These are phyloP conservation scores for Leptographium radiaticola DNA, from an alignment of 2,329 filamentous ascomycete genomes.

Conservation along the genomic window DNA sequence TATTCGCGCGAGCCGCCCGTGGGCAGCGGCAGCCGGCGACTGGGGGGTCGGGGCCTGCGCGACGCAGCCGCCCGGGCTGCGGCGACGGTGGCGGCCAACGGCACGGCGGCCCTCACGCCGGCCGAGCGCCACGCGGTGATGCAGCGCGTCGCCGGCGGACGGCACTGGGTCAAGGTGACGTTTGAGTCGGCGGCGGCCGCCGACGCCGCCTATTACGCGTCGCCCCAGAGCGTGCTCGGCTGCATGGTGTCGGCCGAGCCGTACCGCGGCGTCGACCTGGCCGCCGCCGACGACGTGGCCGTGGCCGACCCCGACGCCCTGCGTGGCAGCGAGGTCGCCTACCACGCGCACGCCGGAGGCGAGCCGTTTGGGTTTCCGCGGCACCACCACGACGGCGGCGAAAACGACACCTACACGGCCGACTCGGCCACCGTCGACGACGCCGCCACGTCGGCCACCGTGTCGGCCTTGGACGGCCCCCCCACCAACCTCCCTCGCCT, in stretches of 20 bases:
- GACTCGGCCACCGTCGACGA: slow-evolving; percentile 18
- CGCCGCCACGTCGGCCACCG: neutral
- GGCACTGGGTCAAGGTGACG: slow-evolving; percentile 85
- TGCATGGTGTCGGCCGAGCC: slow-evolving; percentile 58
- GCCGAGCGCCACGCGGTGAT: slow-evolving; percentile 62
- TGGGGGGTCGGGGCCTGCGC: slow-evolving; percentile 50
- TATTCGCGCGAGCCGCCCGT: slow-evolving; percentile 76
- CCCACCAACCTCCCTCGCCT: no score
- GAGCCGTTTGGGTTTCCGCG: slow-evolving; percentile 18
- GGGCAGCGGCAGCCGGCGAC: slow-evolving; percentile 26
- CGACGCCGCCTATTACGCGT: slow-evolving; percentile 54
- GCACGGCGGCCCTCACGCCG: slow-evolving; percentile 49
- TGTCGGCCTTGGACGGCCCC: no score
- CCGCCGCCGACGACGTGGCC: slow-evolving; percentile 50
- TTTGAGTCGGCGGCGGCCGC: slow-evolving; percentile 64
- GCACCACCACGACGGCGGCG: slow-evolving; percentile 20
- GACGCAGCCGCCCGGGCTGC: slow-evolving; percentile 51
- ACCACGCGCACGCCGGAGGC: slow-evolving; percentile 18
- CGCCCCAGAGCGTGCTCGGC: slow-evolving; percentile 59
- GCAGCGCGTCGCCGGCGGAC: slow-evolving; percentile 67
- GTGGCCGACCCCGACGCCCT: slow-evolving; percentile 37
- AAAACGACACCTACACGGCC: slow-evolving; percentile 23
- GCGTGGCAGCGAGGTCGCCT: slow-evolving; percentile 2
- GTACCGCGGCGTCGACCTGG: slow-evolving; percentile 45
- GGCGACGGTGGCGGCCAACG: slow-evolving; percentile 15